Evolutionary conservation across 2,329 filamentous ascomycete species (phyloP), one percentile per base, ranked within the genome.

Genomic region (Xylariales sp.): DNA sequence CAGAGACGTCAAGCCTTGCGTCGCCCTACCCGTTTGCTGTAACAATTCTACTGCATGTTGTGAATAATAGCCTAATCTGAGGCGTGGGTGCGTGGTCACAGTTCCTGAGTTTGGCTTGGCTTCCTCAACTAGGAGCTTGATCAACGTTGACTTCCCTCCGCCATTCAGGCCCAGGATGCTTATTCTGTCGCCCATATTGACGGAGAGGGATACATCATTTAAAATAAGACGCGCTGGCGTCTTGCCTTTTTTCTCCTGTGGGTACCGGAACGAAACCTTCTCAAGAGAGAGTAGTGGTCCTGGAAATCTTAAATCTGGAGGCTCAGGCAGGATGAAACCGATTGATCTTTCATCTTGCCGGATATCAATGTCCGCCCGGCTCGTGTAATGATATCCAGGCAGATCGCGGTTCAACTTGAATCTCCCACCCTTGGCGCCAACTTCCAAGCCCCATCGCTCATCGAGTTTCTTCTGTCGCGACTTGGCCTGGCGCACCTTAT

Each of bases 401-500:
- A 84, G 64, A 52, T 94, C 88, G 10, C 85, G 71, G 54, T 87
- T 93, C 24, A 93, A 70, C 63, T 91, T 91, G 70, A 94, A 94
- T 2, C 85, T 70, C 4, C 78, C 78, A 1, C 88, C 88, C 38
- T 74, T 82, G 5, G 80, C 77, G 48, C 69, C 84, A 29, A 88
- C 82, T 54, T 90, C 75, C 52, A 94, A 61, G 0, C 88, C 88
- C 79, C 82, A 86, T 5, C 87, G 73, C 42, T 93, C 83, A 43
- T 94, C 87, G 1, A 94, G 72, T 58, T 88, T 90, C 69, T 89
- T 91, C 64, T 90, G 86, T 1, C 87, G 74, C 4, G 83, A 87
- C 48, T 89, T 90, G 4, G 87, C 88, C 66, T 90, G 86, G n/a
- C 86, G 80, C 3, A 94, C 71, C 58, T 89, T 90, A 57, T 91